Evolutionary conservation across 2,329 filamentous ascomycete genomes (phyloP), one percentile per base, ranked within the genome.

Genomic region (Gnomoniopsis sp.): DNA sequence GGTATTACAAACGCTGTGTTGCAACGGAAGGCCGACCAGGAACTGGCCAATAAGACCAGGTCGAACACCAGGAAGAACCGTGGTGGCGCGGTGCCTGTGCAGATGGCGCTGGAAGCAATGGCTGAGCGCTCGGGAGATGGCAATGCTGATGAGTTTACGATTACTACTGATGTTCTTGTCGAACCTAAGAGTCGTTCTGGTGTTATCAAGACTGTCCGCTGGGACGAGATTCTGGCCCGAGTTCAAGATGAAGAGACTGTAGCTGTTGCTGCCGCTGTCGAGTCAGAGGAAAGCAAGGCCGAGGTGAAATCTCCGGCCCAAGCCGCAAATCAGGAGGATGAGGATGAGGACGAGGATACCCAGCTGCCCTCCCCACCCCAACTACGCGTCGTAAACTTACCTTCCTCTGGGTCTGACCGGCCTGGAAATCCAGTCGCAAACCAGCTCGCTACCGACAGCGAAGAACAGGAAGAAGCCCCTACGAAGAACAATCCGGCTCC

Each of bases 41-140:
- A 78, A 49, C 63, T 78, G 10, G 75, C 74, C 0, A 68, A 72
- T 2, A 59, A 77, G 46, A 79, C 77, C 1, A 66, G 72, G 3
- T 67, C 71, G 53, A 80, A 80, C 60, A 80, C 77, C 1, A 69
- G 75, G 30, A 77, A 75, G 62, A 80, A 80, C 60, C 78, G 78
- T 66, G 72, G 65, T 3, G 68, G 64, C 19, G 70, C 77, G 1
- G 57, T 75, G 6, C 66, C 64, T 7, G 73, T 75, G 0, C 62
- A 64, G 17, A 53, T 68, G 1, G 65, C 73, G 0, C 63, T 75
- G 1, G 67, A 68, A 1, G 63, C 48, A 19, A 53, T 55, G 41
- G 22, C 50, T 7, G 22, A 36, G 19, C 22, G 21, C 6, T 6
- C 33, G 17, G 44, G 19, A 1, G 43, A 21, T 3, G 49, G n/a